Conservation (phyloP, 2,329 filamentous ascomycete genomes). For the Chrysoporthe cubensis region DNA sequence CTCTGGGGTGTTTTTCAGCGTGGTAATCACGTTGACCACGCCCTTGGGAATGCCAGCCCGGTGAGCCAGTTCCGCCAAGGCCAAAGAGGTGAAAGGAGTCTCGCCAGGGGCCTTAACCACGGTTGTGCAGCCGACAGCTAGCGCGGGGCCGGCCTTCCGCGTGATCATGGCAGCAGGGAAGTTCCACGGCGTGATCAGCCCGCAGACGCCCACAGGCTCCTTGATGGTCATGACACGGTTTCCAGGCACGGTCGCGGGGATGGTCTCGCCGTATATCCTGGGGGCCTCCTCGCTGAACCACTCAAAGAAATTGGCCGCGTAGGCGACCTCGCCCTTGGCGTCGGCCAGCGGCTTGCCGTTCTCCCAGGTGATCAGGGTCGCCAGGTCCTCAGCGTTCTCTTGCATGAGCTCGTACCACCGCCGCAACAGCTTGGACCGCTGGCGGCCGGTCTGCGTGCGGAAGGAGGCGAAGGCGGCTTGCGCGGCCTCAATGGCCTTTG, state of each 20-base stretch:
- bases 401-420: constrained; percentile 83
- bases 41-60: constrained; percentile 89
- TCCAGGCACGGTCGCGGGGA: constrained; percentile 68
- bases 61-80: constrained; percentile 82
- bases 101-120: constrained; percentile 91
- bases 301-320: constrained; percentile 76
- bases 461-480: constrained; percentile 74
- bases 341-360: constrained; percentile 85
- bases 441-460: constrained; percentile 71
- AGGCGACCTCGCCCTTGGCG: constrained; percentile 71
- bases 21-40: constrained; percentile 87
- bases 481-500: constrained; percentile 83
- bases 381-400: constrained; percentile 79
- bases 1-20: constrained; percentile 76
- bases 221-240: constrained; percentile 80
- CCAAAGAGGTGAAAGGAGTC: constrained; percentile 89
- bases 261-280: constrained; percentile 73
- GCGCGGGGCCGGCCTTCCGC: constrained; percentile 70
- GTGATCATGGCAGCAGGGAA: constrained; percentile 81
- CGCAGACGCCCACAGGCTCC: constrained; percentile 83
- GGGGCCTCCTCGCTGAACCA: constrained; percentile 84
- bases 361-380: constrained; percentile 84
- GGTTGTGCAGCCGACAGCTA: constrained; percentile 94
- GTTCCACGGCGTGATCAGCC: constrained; percentile 87
- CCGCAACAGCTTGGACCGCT: constrained; percentile 73